Evolutionary conservation across 192 early-diverging fungal genomes (phyloP), one percentile per base, ranked within the genome.

Genomic region (Diversispora epigaea): DNA sequence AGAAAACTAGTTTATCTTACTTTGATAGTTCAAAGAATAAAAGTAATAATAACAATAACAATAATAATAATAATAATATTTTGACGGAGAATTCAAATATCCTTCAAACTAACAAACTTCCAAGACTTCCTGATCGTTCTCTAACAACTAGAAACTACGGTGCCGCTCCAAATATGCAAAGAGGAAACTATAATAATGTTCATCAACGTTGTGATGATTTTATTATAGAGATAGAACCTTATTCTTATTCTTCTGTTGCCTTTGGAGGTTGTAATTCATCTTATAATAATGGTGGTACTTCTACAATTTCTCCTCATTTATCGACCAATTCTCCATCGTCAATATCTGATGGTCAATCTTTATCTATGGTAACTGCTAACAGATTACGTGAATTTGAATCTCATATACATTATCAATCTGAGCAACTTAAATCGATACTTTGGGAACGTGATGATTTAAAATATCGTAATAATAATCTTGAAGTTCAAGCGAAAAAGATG

Each of bases 381-480:
- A 52, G 11, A n/a, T 25, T 70, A 3, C 11, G 11, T 41, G 68
- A 70, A 19, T 41, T 70, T 14, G 68, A 70, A 43, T 22, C 32
- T 45, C 68, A 70, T 70, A 55, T 55, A 6, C 11, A 5, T 41
- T 70, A 70, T 56, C 68, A 70, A 70, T 70, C 68, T 4, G 68
- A 70, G 5, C 50, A 70, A 41, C 41, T 70, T 14, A 14, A 40
- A 21, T 55, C 52, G 10, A 55, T 70, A 6, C n/a, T 70, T 19
- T 70, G 68, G 68, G 68, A 70, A 43, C n/a, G 68, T 11, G 68
- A 70, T 56, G 52, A 70, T 55, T 70, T 41, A 40, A 70, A 70
- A 19, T 6, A 43, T 70, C 10, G 4, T 32, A 70, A 70, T 55
- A 11, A n/a, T 40, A 12, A 22, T 19, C 55, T 70, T 11, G 68